Percentiles rank a stretch among this genome's conserved stretches.
Evolutionary conservation across 805 yeast genomes (phyloP).

Genomic region (Lachancea fermentati): DNA sequence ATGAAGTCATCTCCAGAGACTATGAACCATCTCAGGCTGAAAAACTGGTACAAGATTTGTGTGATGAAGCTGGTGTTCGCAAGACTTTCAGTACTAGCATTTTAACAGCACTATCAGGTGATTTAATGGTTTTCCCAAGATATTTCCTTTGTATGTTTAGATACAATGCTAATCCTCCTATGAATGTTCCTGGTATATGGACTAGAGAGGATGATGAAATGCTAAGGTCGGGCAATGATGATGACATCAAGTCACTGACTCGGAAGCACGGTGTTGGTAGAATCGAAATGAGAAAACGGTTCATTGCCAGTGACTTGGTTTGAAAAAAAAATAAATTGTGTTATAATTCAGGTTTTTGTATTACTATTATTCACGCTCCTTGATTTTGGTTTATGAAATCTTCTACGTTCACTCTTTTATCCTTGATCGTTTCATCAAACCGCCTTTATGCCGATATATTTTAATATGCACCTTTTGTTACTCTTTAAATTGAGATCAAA

Average conservation of each 20-base stretch:
- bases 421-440: neutral
- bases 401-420: neutral
- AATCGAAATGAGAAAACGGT: slow-evolving; percentile 38
- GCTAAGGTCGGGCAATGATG: slow-evolving; percentile 32
- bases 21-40: slow-evolving; percentile 41
- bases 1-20: slow-evolving; percentile 37
- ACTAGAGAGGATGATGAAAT: slow-evolving; percentile 39
- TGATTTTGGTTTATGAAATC: neutral
- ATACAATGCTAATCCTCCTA: slow-evolving; percentile 39
- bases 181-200: slow-evolving; percentile 42
- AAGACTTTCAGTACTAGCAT: slow-evolving; percentile 39
- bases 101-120: slow-evolving; percentile 41
- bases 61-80: slow-evolving; percentile 39
- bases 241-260: slow-evolving; percentile 30
- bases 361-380: neutral
- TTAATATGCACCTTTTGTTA: neutral
- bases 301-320: slow-evolving; percentile 34
- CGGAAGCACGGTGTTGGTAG: slow-evolving; percentile 38
- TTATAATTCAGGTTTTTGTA: neutral
- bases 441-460: neutral
- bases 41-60: slow-evolving; percentile 36
- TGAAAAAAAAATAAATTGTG: slow-evolving; percentile 7
- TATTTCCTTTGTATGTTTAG: slow-evolving; percentile 38
- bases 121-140: slow-evolving; percentile 37
- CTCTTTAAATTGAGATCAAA: neutral